phyloP scores from a whole-genome alignment of 768 basidiomycete genomes.

The Hebeloma cylindrosporum region DNA sequence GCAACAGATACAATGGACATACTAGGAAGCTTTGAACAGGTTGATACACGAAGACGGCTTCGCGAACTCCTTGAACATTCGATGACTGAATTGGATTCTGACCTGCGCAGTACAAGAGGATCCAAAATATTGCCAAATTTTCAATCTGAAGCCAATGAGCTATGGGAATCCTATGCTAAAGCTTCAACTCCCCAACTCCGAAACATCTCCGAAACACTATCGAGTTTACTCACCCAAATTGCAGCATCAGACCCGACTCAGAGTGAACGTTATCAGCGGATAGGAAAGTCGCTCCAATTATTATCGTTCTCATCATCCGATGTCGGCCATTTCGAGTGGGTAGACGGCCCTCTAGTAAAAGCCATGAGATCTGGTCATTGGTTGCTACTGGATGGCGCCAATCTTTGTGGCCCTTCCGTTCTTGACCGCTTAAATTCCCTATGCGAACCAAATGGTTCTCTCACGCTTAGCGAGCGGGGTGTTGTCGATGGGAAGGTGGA shows the following conservation, averaged over 20 bases:
- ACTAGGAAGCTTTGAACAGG: constrained; percentile 94
- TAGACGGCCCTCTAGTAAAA: constrained; percentile 86
- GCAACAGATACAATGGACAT: constrained; percentile 94
- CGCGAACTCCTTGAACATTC: constrained; percentile 40
- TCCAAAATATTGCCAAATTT: constrained; percentile 23
- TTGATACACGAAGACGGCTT: constrained; percentile 51
- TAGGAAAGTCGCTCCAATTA: constrained; percentile 20
- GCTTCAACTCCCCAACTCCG: constrained; percentile 5
- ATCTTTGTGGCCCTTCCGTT: constrained; percentile 93
- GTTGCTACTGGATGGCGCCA: constrained; percentile 90
- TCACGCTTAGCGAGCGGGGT: constrained; percentile 90
- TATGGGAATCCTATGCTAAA: constrained; percentile 16
- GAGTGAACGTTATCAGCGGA: constrained; percentile 6
- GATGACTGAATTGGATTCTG: constrained; percentile 36
- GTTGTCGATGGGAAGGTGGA: constrained; percentile 75
- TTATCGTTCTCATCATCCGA: constrained; percentile 25
- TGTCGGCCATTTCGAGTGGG: constrained; percentile 82
- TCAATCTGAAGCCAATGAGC: constrained; percentile 10
- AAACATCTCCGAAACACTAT: constrained; percentile 1
- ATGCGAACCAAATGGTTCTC: constrained; percentile 80
- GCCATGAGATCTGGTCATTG: constrained; percentile 89
- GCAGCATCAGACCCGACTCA: constrained; percentile 13
- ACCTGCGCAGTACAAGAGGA: constrained; percentile 35
- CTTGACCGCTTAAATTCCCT: constrained; percentile 96
- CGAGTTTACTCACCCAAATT: constrained; percentile 20